Base-by-base conservation (phyloP, 2,329 filamentous ascomycete species). In the Chaetomium sp. region DNA sequence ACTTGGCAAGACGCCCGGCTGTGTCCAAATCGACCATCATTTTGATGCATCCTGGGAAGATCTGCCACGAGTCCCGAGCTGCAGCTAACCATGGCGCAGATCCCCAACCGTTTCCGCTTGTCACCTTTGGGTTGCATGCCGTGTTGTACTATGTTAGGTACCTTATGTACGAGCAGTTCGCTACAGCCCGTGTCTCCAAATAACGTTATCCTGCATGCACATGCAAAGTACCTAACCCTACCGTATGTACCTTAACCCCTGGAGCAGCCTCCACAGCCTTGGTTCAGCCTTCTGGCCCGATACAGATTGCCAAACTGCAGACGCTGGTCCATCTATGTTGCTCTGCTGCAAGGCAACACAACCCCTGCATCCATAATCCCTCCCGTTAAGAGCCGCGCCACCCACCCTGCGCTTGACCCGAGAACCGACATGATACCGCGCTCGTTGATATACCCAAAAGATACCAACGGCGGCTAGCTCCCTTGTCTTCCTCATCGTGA, bases 171-270 rank as follows among this genome's bases (percentile, higher is more conserved):
- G n/a, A n/a, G 25, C 38, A 9, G 13, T 38, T 57, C 55, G 57
- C 25, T 35, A 19, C 42, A 50, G 47, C 45, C 57, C 57, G 57
- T 60, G 47, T 60, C 57, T 38, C 45, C 47, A 60, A 60, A 60
- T 60, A 60, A 53, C 31, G 31, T 47, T 45, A 57, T 54, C 51
- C 5, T 51, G 42, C 53, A 38, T 47, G 33, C 2, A 10, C 12
- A 16, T 23, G 23, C 47, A 50, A 50, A 25, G 47, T 50, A 50
- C 47, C 21, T 12, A 29, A 3, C 6, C 27, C 4, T n/a, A n/a
- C n/a, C n/a, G n/a, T n/a, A n/a, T n/a, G n/a, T n/a, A 16, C 23
- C 23, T 3, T 27, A 4, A 2, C 13, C 1, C 50, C 23, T n/a
- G 10, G 6, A 47, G 45, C 8, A 47, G 27, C 27, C 27, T 21